A percentile compares a stretch with the other conserved stretches of the same genome.
phyloP scores from a whole-genome alignment of 2,329 filamentous ascomycete genomes.

The Diaporthe amygdali region DNA sequence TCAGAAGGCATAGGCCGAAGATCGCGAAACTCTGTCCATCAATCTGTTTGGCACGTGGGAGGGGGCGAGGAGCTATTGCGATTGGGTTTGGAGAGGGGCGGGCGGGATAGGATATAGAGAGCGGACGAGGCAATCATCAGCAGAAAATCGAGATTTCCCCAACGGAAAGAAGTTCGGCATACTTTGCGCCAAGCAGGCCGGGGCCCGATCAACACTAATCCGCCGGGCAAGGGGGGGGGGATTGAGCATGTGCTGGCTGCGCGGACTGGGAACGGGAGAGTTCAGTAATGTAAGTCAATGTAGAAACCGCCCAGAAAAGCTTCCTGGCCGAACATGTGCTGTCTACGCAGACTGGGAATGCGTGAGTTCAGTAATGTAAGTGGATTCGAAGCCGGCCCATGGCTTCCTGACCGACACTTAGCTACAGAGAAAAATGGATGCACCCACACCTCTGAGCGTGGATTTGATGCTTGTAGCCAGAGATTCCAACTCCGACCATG shows the following conservation, averaged over 20 bases:
- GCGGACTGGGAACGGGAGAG: background rate
- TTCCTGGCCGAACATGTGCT: background rate
- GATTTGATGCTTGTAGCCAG: too few species aligned
- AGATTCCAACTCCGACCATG: too few species aligned
- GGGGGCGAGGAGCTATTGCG: slow-evolving; percentile 5
- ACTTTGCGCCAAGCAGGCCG: background rate
- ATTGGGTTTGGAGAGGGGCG: slow-evolving; percentile 3
- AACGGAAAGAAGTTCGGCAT: background rate
- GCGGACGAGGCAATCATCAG: background rate
- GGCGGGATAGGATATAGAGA: background rate
- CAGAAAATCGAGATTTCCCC: slow-evolving; percentile 11
- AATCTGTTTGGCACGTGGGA: background rate
- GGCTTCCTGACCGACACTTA: background rate
- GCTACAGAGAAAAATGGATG: too few species aligned
- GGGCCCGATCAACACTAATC: background rate
- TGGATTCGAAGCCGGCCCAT: too few species aligned
- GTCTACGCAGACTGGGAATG: too few species aligned
- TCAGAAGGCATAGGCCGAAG: slow-evolving; percentile 14
- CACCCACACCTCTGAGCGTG: too few species aligned
- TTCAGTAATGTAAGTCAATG: background rate
- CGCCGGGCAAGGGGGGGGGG: too few species aligned
- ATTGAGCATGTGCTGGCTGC: background rate
- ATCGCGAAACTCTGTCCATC: slow-evolving; percentile 14
- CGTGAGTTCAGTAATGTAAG: background rate
- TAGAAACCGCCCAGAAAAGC: background rate